Evolutionary conservation across 164 flowering plant genomes (phyloP), one percentile per base, ranked within the genome.

Genomic region (Chimonanthus salicifolius): DNA sequence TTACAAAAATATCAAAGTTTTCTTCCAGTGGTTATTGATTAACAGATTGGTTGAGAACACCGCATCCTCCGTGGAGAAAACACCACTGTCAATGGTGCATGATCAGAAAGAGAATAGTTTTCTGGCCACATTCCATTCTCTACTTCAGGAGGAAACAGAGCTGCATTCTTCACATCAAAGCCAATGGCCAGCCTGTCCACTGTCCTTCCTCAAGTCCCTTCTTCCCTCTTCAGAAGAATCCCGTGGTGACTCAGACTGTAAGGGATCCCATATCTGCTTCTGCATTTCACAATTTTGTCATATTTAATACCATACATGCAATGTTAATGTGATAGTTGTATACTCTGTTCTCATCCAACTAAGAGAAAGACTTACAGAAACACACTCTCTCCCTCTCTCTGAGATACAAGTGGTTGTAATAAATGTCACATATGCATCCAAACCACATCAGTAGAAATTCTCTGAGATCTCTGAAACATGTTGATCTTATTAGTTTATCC

Each of bases 61-160:
- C 91, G 90, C 96, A 92, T 89, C 75, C 87, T 80, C 49, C 88
- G 86, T 0, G 98, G 98, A 54, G 99, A 89, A 81, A 95, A 90
- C 3, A 88, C 94, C 33, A 90, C 99, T 0, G 99, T 95, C 15
- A 95, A 89, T 7, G 90, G 87, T 33, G 99, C 99, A 75, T 95
- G 99, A 75, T 95, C 99, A 5, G 99, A 95, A 47, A 95, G 92
- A 64, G 90, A 93, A 80, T 91, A 95, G 79, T 95, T 81, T 71
- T 93, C 98, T 0, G 99, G 99, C 99, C 99, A 95, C 80, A 71
- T 84, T 80, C 98, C 99, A 75, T 88, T 88, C 83, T 93, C 98
- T 8, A 85, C 98, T 84, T 95, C 97, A 51, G 91, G 82, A 48
- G 99, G 99, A 80, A 90, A 95, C 10, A 95, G 84, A 68, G 85